A percentile compares a stretch with the other conserved stretches of the same genome.
Conservation (phyloP, 306 rosid species). For the Trifolium subterraneum region DNA sequence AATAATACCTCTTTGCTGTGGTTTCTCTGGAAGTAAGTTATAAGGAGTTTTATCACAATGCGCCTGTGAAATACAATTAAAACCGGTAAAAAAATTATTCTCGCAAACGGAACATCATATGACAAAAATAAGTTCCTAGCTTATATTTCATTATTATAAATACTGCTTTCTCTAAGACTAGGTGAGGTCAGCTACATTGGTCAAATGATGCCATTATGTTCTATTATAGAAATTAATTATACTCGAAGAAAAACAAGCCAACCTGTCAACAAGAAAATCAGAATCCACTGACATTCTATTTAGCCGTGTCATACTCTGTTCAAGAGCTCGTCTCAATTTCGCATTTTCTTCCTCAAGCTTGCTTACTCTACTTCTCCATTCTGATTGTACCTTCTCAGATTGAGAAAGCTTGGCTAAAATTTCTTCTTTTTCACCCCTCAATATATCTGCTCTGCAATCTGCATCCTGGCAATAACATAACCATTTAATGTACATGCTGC, state of each 20-base stretch:
- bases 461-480: conserved; percentile 66
- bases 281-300: conserved; percentile 98
- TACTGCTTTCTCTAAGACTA: neutral
- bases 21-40: conserved; percentile 90
- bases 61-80: conserved; percentile 73
- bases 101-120: conserved; percentile 20
- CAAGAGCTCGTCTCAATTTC: conserved; percentile 84
- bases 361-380: conserved; percentile 85
- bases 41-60: conserved; percentile 87
- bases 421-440: conserved; percentile 74
- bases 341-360: conserved; percentile 97
- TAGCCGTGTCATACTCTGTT: conserved; percentile 92
- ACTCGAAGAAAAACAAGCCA: conserved; percentile 42
- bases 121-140: conserved; percentile 2
- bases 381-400: conserved; percentile 71
- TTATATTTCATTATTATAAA: neutral
- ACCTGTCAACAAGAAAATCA: conserved; percentile 98
- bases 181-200: neutral
- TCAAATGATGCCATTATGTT: neutral
- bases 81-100: conserved; percentile 31
- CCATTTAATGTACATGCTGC: conserved; percentile 24
- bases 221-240: neutral
- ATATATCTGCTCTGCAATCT: conserved; percentile 59
- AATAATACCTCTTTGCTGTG: conserved; percentile 95
- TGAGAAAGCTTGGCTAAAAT: conserved; percentile 69